phyloP scores from a whole-genome alignment of 768 basidiomycete species.

The Suillus subluteus region DNA sequence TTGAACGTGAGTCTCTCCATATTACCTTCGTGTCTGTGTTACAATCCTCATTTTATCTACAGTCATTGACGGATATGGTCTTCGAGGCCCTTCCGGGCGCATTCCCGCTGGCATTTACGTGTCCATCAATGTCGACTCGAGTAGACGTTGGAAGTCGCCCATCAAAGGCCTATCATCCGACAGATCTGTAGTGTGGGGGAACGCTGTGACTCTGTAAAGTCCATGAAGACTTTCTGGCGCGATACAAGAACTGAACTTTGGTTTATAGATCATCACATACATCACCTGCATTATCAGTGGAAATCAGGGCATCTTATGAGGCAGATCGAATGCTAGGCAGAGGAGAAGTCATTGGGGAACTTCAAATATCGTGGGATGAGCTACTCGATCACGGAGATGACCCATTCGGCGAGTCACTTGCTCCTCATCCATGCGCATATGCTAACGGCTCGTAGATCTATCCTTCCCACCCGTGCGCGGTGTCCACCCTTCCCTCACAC shows the following conservation, averaged over 20 bases:
- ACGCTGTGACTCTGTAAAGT: neutral
- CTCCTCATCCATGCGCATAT: neutral
- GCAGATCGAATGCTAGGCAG: neutral
- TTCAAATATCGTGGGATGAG: neutral
- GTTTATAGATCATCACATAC: neutral
- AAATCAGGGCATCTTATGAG: neutral
- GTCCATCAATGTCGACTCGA: neutral
- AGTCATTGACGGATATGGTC: neutral
- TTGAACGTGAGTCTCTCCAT: neutral
- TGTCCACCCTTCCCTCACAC: neutral
- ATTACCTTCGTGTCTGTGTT: neutral
- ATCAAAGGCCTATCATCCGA: neutral
- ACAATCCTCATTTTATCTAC: neutral
- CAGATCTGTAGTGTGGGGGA: neutral
- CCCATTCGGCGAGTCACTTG: neutral
- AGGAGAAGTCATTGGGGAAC: neutral
- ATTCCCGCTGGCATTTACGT: neutral
- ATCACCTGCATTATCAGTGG: neutral
- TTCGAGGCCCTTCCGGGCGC: neutral
- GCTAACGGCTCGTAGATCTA: neutral
- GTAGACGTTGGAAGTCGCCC: neutral
- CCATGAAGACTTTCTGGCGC: neutral
- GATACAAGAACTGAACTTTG: neutral
- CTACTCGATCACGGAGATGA: neutral
- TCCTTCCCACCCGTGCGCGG: neutral